Percentiles rank a stretch among this genome's conserved stretches.
These are phyloP conservation scores for Trichoderma sp. DNA, from an alignment of 2,329 filamentous ascomycete species.

Conservation along the genomic window DNA sequence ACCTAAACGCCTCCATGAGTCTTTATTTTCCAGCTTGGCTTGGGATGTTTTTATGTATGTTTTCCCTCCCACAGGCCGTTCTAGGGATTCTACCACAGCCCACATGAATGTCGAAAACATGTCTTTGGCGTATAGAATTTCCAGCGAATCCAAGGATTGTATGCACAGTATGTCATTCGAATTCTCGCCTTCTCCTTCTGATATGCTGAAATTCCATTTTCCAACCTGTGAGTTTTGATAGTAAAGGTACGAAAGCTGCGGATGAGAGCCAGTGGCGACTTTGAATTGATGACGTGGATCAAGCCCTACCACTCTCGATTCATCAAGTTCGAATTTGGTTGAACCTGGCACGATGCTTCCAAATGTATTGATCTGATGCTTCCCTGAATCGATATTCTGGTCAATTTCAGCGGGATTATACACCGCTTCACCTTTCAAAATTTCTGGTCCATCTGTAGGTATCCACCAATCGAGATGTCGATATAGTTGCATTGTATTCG, in stretches of 20 bases:
- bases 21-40: background rate
- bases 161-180: background rate
- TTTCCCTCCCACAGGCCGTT: background rate
- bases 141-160: background rate
- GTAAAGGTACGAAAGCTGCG: background rate
- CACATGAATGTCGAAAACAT: conserved; percentile 33
- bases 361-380: background rate
- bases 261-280: background rate
- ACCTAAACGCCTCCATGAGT: background rate
- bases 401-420: background rate
- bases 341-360: background rate
- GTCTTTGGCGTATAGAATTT: conserved; percentile 27
- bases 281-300: background rate
- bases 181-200: background rate
- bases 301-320: background rate
- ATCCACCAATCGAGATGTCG: conserved; percentile 10
- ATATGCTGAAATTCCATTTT: background rate
- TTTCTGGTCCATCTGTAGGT: background rate
- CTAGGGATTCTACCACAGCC: conserved; percentile 21
- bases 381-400: background rate
- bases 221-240: background rate
- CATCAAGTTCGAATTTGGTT: background rate
- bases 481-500: background rate
- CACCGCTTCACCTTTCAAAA: background rate
- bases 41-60: background rate